Evolutionary conservation across 2,329 filamentous ascomycete species (phyloP).

Genomic region (Cordyceps cateniannulata): DNA sequence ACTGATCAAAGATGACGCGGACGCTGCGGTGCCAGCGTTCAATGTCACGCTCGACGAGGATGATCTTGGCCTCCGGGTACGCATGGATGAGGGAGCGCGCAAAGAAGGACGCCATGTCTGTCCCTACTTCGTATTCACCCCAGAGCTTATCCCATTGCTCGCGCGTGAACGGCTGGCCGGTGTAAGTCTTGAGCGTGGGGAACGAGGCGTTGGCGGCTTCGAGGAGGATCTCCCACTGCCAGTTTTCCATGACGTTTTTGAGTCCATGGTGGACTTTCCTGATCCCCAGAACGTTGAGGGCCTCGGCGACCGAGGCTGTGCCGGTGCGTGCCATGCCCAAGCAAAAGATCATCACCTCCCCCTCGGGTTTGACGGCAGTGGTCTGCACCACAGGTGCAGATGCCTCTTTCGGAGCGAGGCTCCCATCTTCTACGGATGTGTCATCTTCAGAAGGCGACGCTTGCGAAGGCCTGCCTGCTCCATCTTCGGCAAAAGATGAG

Average conservation of each 20-base stretch:
- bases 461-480: too few relatives aligned
- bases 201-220: conserved; percentile 7
- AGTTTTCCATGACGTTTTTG: neutral
- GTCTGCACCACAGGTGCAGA: too few relatives aligned
- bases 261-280: conserved; percentile 14
- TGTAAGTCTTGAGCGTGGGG: conserved; percentile 16
- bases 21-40: conserved; percentile 14
- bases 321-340: conserved; percentile 16
- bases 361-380: neutral
- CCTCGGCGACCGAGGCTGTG: conserved; percentile 13
- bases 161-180: conserved; percentile 15
- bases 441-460: too few relatives aligned
- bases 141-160: conserved; percentile 22
- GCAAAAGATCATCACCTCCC: too few relatives aligned
- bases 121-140: conserved; percentile 19
- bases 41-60: conserved; percentile 23
- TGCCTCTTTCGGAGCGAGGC: too few relatives aligned
- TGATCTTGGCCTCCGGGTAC: conserved; percentile 25
- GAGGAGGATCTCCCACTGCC: neutral
- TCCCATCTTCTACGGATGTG: too few relatives aligned
- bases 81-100: conserved; percentile 21
- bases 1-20: conserved; percentile 11
- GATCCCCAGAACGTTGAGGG: conserved; percentile 12
- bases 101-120: conserved; percentile 21
- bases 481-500: too few relatives aligned